Conservation (phyloP, 371 early-diverging fungal species). For the Lichtheimia ornata region DNA sequence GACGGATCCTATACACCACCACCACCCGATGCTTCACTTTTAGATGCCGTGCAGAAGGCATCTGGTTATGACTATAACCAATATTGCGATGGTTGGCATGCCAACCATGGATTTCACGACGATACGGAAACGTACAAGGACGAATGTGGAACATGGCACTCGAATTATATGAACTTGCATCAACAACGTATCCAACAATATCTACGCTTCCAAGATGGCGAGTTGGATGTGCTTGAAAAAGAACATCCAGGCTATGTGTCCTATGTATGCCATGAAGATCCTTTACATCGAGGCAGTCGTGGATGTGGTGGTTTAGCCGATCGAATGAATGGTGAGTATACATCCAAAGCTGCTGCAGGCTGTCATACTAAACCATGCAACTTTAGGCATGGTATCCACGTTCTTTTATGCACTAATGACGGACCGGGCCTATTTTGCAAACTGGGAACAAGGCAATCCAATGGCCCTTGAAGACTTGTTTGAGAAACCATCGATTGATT, state of each 20-base stretch:
- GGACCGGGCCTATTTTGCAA: constrained; percentile 37
- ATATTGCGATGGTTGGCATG: constrained; percentile 40
- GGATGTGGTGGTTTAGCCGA: constrained; percentile 55
- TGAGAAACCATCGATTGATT: constrained; percentile 46
- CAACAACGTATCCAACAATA: constrained; percentile 32
- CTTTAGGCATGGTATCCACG: constrained; percentile 49
- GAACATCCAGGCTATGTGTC: constrained; percentile 18
- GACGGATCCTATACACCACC: constrained; percentile 52
- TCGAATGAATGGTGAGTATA: constrained; percentile 43
- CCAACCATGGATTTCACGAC: constrained; percentile 19
- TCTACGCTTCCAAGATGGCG: constrained; percentile 10
- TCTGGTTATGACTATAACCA: constrained; percentile 33
- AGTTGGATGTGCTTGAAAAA: too few species aligned
- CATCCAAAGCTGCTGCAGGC: too few species aligned
- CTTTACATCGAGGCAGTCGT: constrained; percentile 32
- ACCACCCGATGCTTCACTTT: constrained; percentile 32
- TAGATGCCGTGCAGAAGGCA: constrained; percentile 30
- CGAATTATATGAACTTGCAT: constrained; percentile 34
- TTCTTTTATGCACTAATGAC: constrained; percentile 51
- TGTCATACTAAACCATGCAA: too few species aligned
- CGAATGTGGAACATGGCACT: constrained; percentile 54
- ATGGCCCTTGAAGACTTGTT: constrained; percentile 40
- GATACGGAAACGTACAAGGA: constrained; percentile 28
- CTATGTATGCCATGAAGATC: constrained; percentile 45
- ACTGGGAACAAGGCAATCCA: constrained; percentile 40